Evolutionary conservation across 352 stramenopile genomes (phyloP), one percentile per base, ranked within the genome.

Genomic region (Phytophthora lateralis): DNA sequence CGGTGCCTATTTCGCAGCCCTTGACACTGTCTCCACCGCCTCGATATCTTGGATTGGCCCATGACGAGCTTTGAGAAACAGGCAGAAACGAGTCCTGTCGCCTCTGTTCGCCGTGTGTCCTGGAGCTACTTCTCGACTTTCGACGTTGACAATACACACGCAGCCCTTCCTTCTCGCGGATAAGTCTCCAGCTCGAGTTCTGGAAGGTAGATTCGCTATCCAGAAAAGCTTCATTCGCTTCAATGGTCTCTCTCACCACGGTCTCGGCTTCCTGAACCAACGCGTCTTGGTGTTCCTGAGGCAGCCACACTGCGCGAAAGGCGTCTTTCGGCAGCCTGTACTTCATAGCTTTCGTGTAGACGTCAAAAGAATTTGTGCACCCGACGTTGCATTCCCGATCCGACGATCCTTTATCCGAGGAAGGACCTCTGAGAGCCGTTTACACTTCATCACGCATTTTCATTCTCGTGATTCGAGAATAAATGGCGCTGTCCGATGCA

Each of bases 181-280:
- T 9, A 14, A 14, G 18, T 45, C 18, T 45, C 39, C 39, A 45
- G 4, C 14, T 18, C 3, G 7, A 17, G 6, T 45, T 20, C 18
- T 45, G 39, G 15, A 45, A 45, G 6, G 17, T 45, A 9, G 7
- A 9, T 6, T 45, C 17, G 18, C 17, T 27, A 18, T 45, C 39
- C 15, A 45, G 39, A 45, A 45, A 45, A 45, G 39, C 39, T 45
- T 45, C 39, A 26, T 45, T 45, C 10, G 39, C 39, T 15, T 18
- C 39, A 8, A 45, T 12, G 10, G 39, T 45, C 18, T 45, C 39
- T 45, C 39, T 24, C 4, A 45, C 39, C 39, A 45, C 39, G 9
- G 39, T 45, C n/a, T 45, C 39, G 0, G 39, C 17, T 45, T 45
- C 39, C 18, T 24, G 39, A 9, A 15, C 27, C 39, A 45, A 26